Base-by-base conservation (phyloP, 2,329 filamentous ascomycete genomes). In the Trichoderma guizhouense region DNA sequence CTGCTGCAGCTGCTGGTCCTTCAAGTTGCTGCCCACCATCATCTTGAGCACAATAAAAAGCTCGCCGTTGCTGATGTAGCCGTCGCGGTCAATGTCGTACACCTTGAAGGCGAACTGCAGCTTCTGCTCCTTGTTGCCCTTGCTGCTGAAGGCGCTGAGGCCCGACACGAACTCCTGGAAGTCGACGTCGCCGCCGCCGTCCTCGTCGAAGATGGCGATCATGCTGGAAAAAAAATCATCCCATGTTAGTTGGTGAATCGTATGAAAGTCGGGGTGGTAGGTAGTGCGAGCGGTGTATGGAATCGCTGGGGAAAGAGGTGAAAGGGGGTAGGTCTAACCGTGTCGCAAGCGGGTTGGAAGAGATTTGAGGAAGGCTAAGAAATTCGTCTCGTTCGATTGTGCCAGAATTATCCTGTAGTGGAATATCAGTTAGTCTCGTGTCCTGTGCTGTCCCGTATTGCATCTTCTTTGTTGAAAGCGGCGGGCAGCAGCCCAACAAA, bases 41-140 rank as follows among this genome's bases (percentile, higher is more conserved):
- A 99, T 99, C 92, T 99, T 99, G 79, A 99, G 88, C 79, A 99
- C 96, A 79, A 99, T 98, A 83, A 98, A 99, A 66, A 99, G 89
- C 86, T 99, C 96, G 78, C 96, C 96, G 83, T 99, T 99, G 86
- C 93, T 97, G 80, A 99, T 99, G 85, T 93, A 99, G 28, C 96
- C 96, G 82, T 99, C 96, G 73, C 96, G 93, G 83, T 99, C 96
- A 79, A 99, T 98, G 82, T 99, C 96, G 87, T 99, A 99, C 73
- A 99, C 96, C 83, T 98, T 97, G 89, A 99, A 99, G 58, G 96
- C 96, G 80, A 99, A 99, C 69, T 90, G 91, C 75, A 98, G 88
- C 86, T 99, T 99, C 85, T 99, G 95, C 84, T 98, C 94, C 87
- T 99, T 98, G 86, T 98, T 98, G 74, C 96, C 96, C 85, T 98